Evolutionary conservation across 1,284 basidiomycete genomes (phyloP), one percentile per base, ranked within the genome.

Genomic region (Tetrapyrgos nigripes): DNA sequence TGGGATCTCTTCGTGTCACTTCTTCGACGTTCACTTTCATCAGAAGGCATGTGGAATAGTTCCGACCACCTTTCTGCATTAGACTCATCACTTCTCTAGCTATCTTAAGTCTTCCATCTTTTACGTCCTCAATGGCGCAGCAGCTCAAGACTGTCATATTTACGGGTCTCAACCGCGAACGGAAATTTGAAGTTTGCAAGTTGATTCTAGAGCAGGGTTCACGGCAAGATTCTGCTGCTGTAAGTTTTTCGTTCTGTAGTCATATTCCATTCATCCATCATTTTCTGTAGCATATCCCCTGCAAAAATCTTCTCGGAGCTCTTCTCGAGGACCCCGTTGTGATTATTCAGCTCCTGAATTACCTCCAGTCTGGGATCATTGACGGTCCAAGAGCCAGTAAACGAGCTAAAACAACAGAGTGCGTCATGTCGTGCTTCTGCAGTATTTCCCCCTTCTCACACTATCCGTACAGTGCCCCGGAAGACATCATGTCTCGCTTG

Each of bases 351-450:
- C 78, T 96, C 17, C 79, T 97, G n/a, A 75, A 76, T 21, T 67
- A 72, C 11, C 75, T 90, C 40, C 80, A 83, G 62, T 85, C 84
- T 3, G 66, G 71, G 50, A 68, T 75, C 11, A 64, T 70, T 28
- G 77, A 70, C 17, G 73, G 76, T 26, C 71, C 82, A 35, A 84
- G 85, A 50, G 79, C 83, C 4, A 78, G 74, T 51, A 93, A 93
- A 73, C 83, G 89, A 17, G 75, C 79, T 3, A 91, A 84, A 69
- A 70, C 85, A 17, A 77, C 83, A 10, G 76, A 76, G 90, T 91
- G 64, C 57, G 86, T 71, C 24, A 56, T 50, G 86, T 71, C 24
- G 56, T 50, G 9, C 28, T 23, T 40, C 11, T 17, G 21, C 45
- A 37, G 58, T 27, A 60, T 10, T 27, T 24, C 62, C 57, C 24